Conservation (phyloP, 192 early-diverging fungal species). For the Backusella sp. region DNA sequence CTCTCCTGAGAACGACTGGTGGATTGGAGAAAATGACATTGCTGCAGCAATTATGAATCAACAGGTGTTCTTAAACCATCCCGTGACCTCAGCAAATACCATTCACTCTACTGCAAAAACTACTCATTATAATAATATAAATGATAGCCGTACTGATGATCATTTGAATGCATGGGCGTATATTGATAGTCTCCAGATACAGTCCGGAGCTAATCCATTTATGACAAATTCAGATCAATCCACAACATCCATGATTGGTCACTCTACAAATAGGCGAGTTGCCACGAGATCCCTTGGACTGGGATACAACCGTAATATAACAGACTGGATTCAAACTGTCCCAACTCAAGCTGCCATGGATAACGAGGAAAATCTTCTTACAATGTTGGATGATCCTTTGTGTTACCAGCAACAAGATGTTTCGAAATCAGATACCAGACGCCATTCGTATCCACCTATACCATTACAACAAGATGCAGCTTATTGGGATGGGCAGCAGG, state of each 20-base stretch:
- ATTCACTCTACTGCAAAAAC: neutral
- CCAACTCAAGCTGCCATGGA: neutral
- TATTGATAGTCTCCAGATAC: constrained; percentile 16
- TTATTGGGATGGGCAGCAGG: neutral
- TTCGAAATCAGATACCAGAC: neutral
- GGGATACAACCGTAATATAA: constrained; percentile 6
- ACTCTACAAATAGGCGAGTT: constrained; percentile 1
- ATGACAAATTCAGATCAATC: neutral
- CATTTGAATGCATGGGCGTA: constrained; percentile 11
- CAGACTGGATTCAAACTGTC: constrained; percentile 7
- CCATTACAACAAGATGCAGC: neutral
- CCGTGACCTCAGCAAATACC: neutral
- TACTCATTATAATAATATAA: neutral
- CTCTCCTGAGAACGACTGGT: constrained; percentile 3
- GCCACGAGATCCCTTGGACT: neutral
- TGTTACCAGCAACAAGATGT: neutral
- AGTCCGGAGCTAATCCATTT: neutral
- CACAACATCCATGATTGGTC: neutral
- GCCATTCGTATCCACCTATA: constrained; percentile 6
- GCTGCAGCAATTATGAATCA: neutral
- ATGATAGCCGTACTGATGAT: neutral
- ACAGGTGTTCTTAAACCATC: constrained; percentile 4
- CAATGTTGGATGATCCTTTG: neutral
- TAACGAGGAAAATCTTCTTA: neutral
- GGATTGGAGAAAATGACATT: constrained; percentile 6